phyloP scores from a whole-genome alignment of 2,329 filamentous ascomycete genomes.

The Aureobasidium sp. region DNA sequence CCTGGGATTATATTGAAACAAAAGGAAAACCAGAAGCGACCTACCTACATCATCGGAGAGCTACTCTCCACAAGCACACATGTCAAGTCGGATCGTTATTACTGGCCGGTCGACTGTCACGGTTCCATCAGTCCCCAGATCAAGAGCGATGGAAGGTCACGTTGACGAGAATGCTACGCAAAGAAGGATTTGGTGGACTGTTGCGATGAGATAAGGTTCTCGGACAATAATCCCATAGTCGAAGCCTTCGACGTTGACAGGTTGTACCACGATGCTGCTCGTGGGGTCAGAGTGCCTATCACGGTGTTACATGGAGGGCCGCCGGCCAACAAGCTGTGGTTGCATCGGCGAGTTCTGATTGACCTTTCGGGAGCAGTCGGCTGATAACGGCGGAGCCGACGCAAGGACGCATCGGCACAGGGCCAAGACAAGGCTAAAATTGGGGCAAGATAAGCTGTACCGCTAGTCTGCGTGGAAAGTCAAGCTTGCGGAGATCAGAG shows the following conservation, averaged over 20 bases:
- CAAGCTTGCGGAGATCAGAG: slow-evolving; percentile 1
- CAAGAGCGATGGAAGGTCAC: not conserved
- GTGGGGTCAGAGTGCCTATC: slow-evolving; percentile 4
- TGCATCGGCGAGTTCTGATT: slow-evolving; percentile 11
- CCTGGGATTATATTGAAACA: not conserved
- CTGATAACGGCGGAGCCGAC: slow-evolving; percentile 4
- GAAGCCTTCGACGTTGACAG: not conserved
- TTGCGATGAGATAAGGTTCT: slow-evolving; percentile 8
- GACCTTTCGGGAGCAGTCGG: not conserved
- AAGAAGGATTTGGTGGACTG: not conserved
- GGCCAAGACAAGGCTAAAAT: not conserved
- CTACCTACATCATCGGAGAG: slow-evolving; percentile 1
- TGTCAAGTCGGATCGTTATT: not conserved
- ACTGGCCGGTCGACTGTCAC: not conserved
- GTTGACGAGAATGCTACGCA: not conserved
- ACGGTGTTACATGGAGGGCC: slow-evolving; percentile 7
- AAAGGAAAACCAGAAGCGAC: not conserved
- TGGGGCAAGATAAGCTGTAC: slow-evolving; percentile 10
- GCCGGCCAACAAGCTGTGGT: slow-evolving; percentile 3
- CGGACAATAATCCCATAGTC: not conserved
- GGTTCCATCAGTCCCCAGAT: not conserved
- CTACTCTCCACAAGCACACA: not conserved
- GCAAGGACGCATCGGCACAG: not conserved
- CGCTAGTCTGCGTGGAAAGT: not conserved
- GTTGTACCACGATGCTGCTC: not conserved